Evolutionary conservation across 2,329 filamentous ascomycete species (phyloP).

Genomic region (Colletotrichum phormii): DNA sequence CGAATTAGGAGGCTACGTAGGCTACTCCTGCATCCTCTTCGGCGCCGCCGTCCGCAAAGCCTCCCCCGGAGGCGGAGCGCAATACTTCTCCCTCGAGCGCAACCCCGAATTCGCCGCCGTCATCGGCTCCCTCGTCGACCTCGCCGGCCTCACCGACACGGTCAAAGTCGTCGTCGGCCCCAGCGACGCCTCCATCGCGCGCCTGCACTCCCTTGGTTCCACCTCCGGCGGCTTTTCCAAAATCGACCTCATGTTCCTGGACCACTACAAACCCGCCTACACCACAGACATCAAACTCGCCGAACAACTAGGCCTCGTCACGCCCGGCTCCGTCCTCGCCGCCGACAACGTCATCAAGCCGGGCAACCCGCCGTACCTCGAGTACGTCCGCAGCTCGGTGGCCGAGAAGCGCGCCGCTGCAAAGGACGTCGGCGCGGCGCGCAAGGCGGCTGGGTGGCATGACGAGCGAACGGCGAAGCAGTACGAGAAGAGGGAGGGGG

Average conservation of each 20-base stretch:
- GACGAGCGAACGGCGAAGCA: slow-evolving; percentile 58
- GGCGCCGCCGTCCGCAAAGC: slow-evolving; percentile 72
- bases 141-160: slow-evolving; percentile 78
- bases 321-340: slow-evolving; percentile 70
- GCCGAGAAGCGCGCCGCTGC: slow-evolving; percentile 67
- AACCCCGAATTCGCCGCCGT: slow-evolving; percentile 81
- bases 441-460: slow-evolving; percentile 44
- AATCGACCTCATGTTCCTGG: slow-evolving; percentile 81
- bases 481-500: slow-evolving; percentile 67
- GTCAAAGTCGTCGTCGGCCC: slow-evolving; percentile 79
- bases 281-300: slow-evolving; percentile 80
- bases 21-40: slow-evolving; percentile 85
- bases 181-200: slow-evolving; percentile 73
- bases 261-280: slow-evolving; percentile 85
- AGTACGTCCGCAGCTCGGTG: slow-evolving; percentile 75
- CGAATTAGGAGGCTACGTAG: slow-evolving; percentile 84
- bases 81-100: slow-evolving; percentile 79
- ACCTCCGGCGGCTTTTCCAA: slow-evolving; percentile 62
- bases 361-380: slow-evolving; percentile 76
- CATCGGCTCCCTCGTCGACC: slow-evolving; percentile 74
- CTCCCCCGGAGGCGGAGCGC: slow-evolving; percentile 70
- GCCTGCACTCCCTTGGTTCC: slow-evolving; percentile 62
- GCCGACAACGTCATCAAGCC: slow-evolving; percentile 80
- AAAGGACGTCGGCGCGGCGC: slow-evolving; percentile 43
- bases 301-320: slow-evolving; percentile 76